phyloP scores from a whole-genome alignment of 805 yeast species.

The Candida taoyuanica region DNA sequence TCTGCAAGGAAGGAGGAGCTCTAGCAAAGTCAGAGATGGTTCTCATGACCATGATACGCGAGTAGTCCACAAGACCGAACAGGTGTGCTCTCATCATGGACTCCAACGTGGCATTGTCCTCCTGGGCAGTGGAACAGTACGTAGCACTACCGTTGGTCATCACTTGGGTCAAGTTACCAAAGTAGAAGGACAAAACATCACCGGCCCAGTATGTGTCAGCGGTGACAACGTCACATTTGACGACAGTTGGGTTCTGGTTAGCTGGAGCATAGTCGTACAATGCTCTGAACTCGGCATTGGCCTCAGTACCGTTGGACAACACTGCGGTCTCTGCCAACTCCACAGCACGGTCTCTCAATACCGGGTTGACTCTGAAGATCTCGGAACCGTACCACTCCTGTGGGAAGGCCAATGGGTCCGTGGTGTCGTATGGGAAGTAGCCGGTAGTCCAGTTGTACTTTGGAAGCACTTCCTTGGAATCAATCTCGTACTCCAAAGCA shows the following conservation, averaged over 20 bases:
- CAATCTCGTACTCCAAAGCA: constrained; percentile 13
- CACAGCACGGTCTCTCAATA: constrained; percentile 11
- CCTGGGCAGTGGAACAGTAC: constrained; percentile 15
- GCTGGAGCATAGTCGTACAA: constrained; percentile 15
- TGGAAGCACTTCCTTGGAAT: constrained; percentile 10
- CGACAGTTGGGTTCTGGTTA: constrained; percentile 9
- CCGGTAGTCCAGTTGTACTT: constrained; percentile 16
- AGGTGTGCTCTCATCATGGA: constrained; percentile 13
- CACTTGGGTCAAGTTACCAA: constrained; percentile 13
- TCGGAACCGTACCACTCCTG: constrained; percentile 16
- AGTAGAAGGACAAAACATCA: constrained; percentile 12
- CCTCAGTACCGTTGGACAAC: constrained; percentile 11
- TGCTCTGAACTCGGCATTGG: constrained; percentile 10
- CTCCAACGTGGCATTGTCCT: constrained; percentile 15
- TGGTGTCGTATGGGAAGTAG: constrained; percentile 17
- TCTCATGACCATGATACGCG: constrained; percentile 12
- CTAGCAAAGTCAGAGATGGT: constrained; percentile 13
- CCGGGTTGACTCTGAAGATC: constrained; percentile 13
- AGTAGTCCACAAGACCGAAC: constrained; percentile 11
- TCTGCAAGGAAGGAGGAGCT: constrained; percentile 10
- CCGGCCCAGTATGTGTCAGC: constrained; percentile 16
- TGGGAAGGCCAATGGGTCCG: constrained; percentile 13
- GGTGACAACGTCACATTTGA: constrained; percentile 12
- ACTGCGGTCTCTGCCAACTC: constrained; percentile 10
- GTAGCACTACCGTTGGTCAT: constrained; percentile 15